A percentile compares a stretch with the other conserved stretches of the same genome.
Evolutionary conservation across 2,329 filamentous ascomycete species (phyloP).

Genomic region (Talaromyces pinophilus): DNA sequence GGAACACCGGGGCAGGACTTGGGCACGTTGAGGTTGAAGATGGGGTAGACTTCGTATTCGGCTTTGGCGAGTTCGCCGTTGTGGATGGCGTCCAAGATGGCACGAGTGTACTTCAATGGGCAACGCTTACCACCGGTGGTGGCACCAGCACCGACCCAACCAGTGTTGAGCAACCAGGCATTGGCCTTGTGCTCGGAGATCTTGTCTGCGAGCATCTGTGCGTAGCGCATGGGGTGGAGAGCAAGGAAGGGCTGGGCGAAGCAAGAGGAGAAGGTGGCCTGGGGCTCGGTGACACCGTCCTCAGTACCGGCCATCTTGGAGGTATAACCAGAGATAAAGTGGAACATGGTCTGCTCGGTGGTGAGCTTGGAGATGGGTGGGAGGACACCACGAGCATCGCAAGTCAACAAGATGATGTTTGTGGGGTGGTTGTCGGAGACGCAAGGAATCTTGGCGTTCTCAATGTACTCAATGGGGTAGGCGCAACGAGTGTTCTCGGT

Average conservation of each 20-base stretch:
- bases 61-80: constrained; percentile 89
- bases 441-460: constrained; percentile 98
- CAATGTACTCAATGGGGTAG: constrained; percentile 98
- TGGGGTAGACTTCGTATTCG: constrained; percentile 91
- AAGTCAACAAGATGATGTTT: constrained; percentile 98
- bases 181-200: constrained; percentile 93
- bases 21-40: constrained; percentile 97
- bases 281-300: constrained; percentile 92
- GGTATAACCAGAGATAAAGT: constrained; percentile 99
- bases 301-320: constrained; percentile 99
- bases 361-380: constrained; percentile 97
- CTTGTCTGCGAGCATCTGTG: constrained; percentile 97
- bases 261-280: constrained; percentile 98
- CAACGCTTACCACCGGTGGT: constrained; percentile 93
- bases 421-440: constrained; percentile 80
- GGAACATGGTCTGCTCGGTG: constrained; percentile 97
- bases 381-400: constrained; percentile 94
- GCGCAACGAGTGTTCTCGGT: constrained; percentile 98
- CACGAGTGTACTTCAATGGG: constrained; percentile 97
- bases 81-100: constrained; percentile 98
- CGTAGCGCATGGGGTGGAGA: constrained; percentile 98
- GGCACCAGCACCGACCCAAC: constrained; percentile 91
- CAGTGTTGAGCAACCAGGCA: constrained; percentile 98
- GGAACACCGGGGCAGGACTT: constrained; percentile 88
- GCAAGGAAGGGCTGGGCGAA: constrained; percentile 99